phyloP scores from a whole-genome alignment of 2,329 filamentous ascomycete genomes.

The Fulvia fulva region DNA sequence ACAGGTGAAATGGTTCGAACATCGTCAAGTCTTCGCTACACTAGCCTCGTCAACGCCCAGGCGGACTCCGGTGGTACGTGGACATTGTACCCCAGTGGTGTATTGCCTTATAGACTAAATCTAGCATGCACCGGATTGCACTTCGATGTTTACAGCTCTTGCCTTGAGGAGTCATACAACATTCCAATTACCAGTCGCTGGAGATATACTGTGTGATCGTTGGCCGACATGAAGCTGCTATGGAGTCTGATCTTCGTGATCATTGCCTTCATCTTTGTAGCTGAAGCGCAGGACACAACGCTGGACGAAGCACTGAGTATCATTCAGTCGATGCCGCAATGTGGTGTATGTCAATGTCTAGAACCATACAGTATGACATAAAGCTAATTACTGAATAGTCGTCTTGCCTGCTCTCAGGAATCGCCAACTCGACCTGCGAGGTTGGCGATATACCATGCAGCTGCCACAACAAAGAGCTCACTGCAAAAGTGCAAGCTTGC shows the following conservation, averaged over 20 bases:
- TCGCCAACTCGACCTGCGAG: conserved; percentile 9
- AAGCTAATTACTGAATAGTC: conserved; percentile 1
- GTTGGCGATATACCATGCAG: conserved; percentile 6
- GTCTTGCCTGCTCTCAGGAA: conserved; percentile 5
- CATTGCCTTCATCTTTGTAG: background rate
- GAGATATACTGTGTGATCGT: background rate
- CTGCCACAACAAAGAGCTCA: conserved; percentile 8
- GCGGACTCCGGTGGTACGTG: background rate
- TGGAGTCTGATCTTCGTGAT: conserved; percentile 4
- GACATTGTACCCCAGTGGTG: background rate
- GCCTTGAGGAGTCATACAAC: background rate
- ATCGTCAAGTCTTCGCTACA: background rate
- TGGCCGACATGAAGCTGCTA: conserved; percentile 11
- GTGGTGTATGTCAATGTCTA: conserved; percentile 6
- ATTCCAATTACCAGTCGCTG: background rate
- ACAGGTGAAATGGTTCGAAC: background rate
- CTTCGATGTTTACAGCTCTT: background rate
- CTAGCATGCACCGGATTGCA: background rate
- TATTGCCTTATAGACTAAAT: background rate
- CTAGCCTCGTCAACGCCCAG: background rate
- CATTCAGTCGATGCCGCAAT: conserved; percentile 7
- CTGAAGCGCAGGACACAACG: background rate
- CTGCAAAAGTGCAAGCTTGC: conserved; percentile 1
- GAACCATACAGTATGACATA: background rate
- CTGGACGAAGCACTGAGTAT: background rate